A percentile compares a stretch with the other conserved stretches of the same genome.
These are phyloP conservation scores for Pestalotiopsis sp. DNA, from an alignment of 2,329 filamentous ascomycete species.

Conservation along the genomic window DNA sequence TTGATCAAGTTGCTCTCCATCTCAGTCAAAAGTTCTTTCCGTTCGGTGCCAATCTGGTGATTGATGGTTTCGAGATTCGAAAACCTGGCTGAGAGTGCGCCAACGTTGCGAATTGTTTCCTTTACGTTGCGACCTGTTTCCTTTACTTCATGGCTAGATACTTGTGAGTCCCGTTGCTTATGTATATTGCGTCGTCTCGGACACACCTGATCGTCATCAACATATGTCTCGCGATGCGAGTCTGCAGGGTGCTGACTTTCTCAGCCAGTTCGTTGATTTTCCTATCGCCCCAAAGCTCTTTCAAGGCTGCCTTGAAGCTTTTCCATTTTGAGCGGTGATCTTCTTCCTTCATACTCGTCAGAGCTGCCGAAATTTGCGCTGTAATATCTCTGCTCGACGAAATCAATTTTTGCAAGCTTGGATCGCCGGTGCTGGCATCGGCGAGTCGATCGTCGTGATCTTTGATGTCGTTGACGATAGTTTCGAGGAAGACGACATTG, in stretches of 20 bases:
- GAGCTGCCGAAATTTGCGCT: not conserved
- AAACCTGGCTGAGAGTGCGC: not conserved
- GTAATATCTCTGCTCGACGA: not conserved
- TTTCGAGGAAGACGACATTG: not conserved
- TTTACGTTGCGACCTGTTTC: not conserved
- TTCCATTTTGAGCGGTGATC: not conserved
- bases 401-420: not conserved
- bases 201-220: not conserved
- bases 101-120: not conserved
- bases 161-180: not conserved
- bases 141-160: not conserved
- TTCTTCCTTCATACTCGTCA: not conserved
- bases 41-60: not conserved
- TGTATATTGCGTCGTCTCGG: not conserved
- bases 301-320: not conserved
- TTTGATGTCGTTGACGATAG: not conserved
- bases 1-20: too few species aligned
- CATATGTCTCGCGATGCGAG: not conserved
- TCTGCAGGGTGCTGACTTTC: not conserved
- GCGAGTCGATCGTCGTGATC: not conserved
- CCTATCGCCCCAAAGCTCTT: not conserved
- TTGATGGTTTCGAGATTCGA: not conserved
- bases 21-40: too few species aligned
- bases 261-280: not conserved
- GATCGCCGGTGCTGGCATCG: not conserved